Percentiles rank a stretch among this genome's conserved stretches.
Evolutionary conservation across 805 yeast genomes (phyloP).

Genomic region (Suhomyces faveliae): DNA sequence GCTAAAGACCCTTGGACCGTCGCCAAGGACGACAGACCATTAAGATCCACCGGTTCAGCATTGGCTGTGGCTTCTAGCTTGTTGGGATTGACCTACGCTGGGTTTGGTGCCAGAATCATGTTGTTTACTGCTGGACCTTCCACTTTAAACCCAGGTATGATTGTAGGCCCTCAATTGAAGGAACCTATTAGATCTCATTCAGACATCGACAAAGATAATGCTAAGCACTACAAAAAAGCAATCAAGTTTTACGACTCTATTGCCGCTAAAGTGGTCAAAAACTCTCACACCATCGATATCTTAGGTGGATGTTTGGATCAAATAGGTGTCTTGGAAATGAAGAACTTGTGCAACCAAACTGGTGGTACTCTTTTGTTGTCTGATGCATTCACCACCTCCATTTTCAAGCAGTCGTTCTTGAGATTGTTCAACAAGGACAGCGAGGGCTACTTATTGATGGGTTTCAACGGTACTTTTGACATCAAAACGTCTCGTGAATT

Average conservation of each 20-base stretch:
- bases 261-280: slow-evolving; percentile 65
- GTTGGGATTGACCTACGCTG: slow-evolving; percentile 78
- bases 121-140: slow-evolving; percentile 94
- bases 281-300: slow-evolving; percentile 81
- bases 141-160: slow-evolving; percentile 91
- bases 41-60: slow-evolving; percentile 93
- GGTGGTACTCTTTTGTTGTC: slow-evolving; percentile 88
- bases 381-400: slow-evolving; percentile 92
- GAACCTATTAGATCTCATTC: slow-evolving; percentile 98
- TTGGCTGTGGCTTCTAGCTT: slow-evolving; percentile 78
- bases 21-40: slow-evolving; percentile 76
- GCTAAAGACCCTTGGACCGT: slow-evolving; percentile 87
- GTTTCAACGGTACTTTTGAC: slow-evolving; percentile 84
- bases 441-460: slow-evolving; percentile 83
- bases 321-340: slow-evolving; percentile 93
- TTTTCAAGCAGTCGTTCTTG: slow-evolving; percentile 87
- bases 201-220: slow-evolving; percentile 86
- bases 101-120: slow-evolving; percentile 84
- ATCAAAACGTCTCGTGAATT: slow-evolving; percentile 85
- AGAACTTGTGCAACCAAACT: slow-evolving; percentile 74
- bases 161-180: slow-evolving; percentile 85
- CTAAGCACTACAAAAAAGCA: slow-evolving; percentile 85
- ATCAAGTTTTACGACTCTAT: slow-evolving; percentile 74
- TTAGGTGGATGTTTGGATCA: slow-evolving; percentile 97
- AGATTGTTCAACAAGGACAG: slow-evolving; percentile 85